Base-by-base conservation (phyloP, 2,329 filamentous ascomycete genomes). In the Stemphylium vesicarium region DNA sequence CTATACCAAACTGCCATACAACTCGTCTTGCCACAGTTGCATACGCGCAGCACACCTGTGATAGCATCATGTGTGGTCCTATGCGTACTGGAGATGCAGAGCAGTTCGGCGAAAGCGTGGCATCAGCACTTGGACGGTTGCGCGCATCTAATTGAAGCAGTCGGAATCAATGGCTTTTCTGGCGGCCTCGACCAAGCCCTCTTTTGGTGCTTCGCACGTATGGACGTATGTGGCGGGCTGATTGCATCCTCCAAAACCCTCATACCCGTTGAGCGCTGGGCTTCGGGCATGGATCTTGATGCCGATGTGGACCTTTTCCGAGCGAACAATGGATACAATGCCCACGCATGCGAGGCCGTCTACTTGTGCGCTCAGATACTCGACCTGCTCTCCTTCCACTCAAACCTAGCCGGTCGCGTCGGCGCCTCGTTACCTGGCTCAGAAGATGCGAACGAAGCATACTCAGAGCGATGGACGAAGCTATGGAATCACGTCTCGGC, bases 321-420 rank as follows among this genome's bases (percentile, higher is more conserved):
- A 69, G 75, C 13, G 62, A 66, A 4, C 62, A 68, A 4, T 71
- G 72, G 36, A 76, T 80, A 4, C 26, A 84, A 87, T 59, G 84
- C 82, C 78, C 80, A 85, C 57, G 84, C 84, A 29, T 86, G 86
- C 60, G 84, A 83, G 59, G 78, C 84, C 7, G 83, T 87, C 2
- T 87, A 83, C 58, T 76, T 87, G 1, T 81, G 79, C 45, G 80
- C 83, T 4, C 79, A 78, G 51, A 79, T 79, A 2, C 63, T 75
- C 4, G 69, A 74, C 11, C 50, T 74, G 1, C 64, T 74, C 10
- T 49, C 56, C 12, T 61, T 59, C 29, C 53, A 51, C 24, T 46
- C 48, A 5, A 51, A 64, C 1, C 61, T 70, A 29, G 68, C 71
- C 29, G 65, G 61, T 0, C 56, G 63, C 8, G 61, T 71, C 4